A percentile compares a stretch with the other conserved stretches of the same genome.
These are phyloP conservation scores for Aspergillus affinis DNA, from an alignment of 495 filamentous ascomycete genomes.

Conservation along the genomic window DNA sequence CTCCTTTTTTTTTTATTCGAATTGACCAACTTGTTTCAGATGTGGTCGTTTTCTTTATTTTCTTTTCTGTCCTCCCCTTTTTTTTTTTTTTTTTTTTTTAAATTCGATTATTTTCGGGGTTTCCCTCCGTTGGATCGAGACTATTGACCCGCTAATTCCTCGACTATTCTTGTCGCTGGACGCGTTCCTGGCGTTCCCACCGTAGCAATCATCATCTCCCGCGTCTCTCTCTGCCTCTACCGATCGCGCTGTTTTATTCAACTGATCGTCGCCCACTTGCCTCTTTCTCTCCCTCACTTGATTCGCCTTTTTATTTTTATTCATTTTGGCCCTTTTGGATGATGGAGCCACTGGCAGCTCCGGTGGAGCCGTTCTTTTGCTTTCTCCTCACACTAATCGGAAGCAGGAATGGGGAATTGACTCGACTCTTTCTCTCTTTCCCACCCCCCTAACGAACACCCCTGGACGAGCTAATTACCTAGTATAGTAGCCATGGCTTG, in stretches of 20 bases:
- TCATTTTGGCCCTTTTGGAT: slow-evolving; percentile 1
- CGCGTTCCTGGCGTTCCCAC: too few relatives aligned
- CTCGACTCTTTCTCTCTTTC: slow-evolving; percentile 20
- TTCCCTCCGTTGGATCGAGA: neutral
- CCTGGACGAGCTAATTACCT: slow-evolving; percentile 28
- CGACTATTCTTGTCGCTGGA: neutral
- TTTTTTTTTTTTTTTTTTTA: too few relatives aligned
- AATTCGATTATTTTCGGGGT: too few relatives aligned
- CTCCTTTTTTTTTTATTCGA: neutral
- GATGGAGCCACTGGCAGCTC: slow-evolving; percentile 36
- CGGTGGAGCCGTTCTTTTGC: slow-evolving; percentile 30
- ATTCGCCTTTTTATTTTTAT: slow-evolving; percentile 7
- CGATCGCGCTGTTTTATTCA: slow-evolving; percentile 18
- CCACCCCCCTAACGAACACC: slow-evolving; percentile 45
- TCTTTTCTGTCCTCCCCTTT: neutral
- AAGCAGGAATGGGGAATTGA: slow-evolving; percentile 20
- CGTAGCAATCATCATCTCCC: too few relatives aligned
- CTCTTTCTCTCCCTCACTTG: neutral
- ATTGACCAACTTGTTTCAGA: neutral
- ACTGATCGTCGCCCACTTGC: neutral
- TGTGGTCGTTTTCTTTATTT: too few relatives aligned
- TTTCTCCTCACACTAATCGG: slow-evolving; percentile 33
- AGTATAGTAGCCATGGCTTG: slow-evolving; percentile 20
- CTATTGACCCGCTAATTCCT: neutral
- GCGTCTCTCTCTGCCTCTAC: neutral